Evolutionary conservation across 176 grass and related monocot genomes (phyloP), one percentile per base, ranked within the genome.

Genomic region (Paspalum vaginatum): DNA sequence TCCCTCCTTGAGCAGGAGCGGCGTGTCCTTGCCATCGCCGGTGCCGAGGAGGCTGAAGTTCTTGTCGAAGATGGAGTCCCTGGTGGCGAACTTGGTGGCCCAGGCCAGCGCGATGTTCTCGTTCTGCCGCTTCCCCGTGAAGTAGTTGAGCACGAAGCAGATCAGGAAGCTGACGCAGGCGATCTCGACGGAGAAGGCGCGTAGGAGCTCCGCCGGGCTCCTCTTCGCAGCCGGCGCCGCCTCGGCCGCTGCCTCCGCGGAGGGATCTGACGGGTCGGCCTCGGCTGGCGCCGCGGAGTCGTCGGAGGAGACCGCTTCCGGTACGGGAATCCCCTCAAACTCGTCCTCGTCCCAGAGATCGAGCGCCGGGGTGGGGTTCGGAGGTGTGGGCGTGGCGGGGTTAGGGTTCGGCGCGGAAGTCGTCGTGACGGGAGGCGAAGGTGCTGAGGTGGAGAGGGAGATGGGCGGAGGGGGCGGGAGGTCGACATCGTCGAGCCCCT

Each of bases 321-420:
- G 55, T 14, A 90, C 71, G 25, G 88, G 96, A 63, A 99, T 99
- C 14, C 96, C 96, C 84, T 99, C 96, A 61, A 99, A 99, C 90
- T 99, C 96, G 45, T 99, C 96, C 81, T 99, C 96, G 73, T 99
- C 96, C 96, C 96, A 99, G 82, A 93, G 80, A 73, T 99, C 96
- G 57, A 85, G 66, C 55, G 79, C 75, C 41, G 80, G 83, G 6
- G 54, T 77, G 54, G 84, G 88, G 18, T 80, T 85, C 62, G 84
- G 64, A 0, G 77, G 18, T 17, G 86, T 11, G 20, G 76, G 65
- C 2, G 78, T 74, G 21, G 82, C 68, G 16, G 89, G 79, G 53
- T 72, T 84, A 79, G 79, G 91, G 79, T 86, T 68, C 47, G 82
- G 46, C 15, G 89, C 2, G 44, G 65, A 37, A n/a, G 76, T 47